Evolutionary conservation across 768 basidiomycete genomes (phyloP).

Genomic region (Hericium rajendrae): DNA sequence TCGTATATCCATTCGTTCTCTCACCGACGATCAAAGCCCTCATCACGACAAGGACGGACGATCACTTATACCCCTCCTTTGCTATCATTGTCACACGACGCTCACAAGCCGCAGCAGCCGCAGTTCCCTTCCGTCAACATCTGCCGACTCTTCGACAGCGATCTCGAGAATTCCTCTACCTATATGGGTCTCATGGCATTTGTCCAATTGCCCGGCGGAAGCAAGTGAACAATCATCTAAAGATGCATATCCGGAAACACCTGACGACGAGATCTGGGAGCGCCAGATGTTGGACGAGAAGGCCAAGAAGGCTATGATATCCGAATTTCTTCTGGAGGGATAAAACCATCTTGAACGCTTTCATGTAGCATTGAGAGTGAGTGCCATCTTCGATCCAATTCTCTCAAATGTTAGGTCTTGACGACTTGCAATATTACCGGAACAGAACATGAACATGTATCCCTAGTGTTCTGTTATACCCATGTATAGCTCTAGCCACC

Average conservation of each 20-base stretch:
- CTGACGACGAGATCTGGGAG: conserved; percentile 23
- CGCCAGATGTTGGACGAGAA: conserved; percentile 21
- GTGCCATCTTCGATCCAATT: too few species aligned
- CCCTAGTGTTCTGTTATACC: too few species aligned
- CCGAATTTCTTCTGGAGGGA: conserved; percentile 30
- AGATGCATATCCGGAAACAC: neutral
- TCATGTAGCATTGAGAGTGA: too few species aligned
- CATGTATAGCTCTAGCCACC: too few species aligned
- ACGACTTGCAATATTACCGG: too few species aligned
- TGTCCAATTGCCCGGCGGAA: neutral
- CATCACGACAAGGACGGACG: neutral
- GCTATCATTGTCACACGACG: conserved; percentile 55
- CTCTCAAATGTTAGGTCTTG: too few species aligned
- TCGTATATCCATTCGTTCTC: conserved; percentile 61
- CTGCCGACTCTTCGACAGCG: neutral
- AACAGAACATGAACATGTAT: too few species aligned
- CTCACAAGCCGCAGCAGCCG: conserved; percentile 50
- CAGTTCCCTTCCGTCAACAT: conserved; percentile 18
- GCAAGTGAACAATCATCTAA: neutral
- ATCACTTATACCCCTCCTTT: conserved; percentile 35
- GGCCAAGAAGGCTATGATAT: conserved; percentile 30
- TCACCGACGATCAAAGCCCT: conserved; percentile 19
- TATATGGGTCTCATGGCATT: conserved; percentile 13
- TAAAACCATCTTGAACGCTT: neutral
- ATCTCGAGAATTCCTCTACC: conserved; percentile 11